Evolutionary conservation across 2,329 filamentous ascomycete species (phyloP), one percentile per base, ranked within the genome.

Genomic region (Colletotrichum shisoi): DNA sequence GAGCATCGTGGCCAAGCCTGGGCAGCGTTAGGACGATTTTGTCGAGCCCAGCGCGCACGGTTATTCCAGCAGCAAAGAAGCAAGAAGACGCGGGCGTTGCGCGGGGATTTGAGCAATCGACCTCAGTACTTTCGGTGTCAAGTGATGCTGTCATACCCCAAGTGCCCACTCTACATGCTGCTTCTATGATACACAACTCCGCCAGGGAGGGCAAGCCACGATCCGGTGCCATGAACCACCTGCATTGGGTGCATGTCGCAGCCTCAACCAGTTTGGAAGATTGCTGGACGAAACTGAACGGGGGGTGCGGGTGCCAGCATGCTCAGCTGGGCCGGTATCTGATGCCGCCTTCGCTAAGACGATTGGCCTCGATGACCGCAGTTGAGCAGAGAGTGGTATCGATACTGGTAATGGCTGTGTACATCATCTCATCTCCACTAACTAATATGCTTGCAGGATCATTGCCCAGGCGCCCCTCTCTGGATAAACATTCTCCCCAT

Each of bases 341-440:
- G 27, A 40, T 44, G 17, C 53, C 12, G 42, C 48, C 46, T 11
- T n/a, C n/a, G 37, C 46, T 63, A 46, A 24, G 40, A 19, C 48
- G 46, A 67, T 37, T 58, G 53, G 19, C 39, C 53, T 63, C 46
- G 27, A 63, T 67, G 59, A 67, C 40, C 40, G 31, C 46, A 52
- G 42, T 27, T 27, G 21, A 59, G 24, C 46, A 56, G 27, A 31
- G 31, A 31, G 7, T 9, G 31, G 31, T 9, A 34, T 34, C 8
- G 7, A 34, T 11, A 34, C 31, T 44, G 48, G 34, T n/a, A 64
- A 54, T 19, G 34, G 19, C 11, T 53, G 15, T 53, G 46, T 37
- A 48, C 53, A 48, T 63, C 53, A 48, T 63, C 31, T 37, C 24
- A 15, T 40, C 52, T 52, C 42, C 57, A 48, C 27, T 13, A 19